These are phyloP conservation scores for Hemileia vastatrix DNA, from an alignment of 1,284 basidiomycete species.

Conservation along the genomic window DNA sequence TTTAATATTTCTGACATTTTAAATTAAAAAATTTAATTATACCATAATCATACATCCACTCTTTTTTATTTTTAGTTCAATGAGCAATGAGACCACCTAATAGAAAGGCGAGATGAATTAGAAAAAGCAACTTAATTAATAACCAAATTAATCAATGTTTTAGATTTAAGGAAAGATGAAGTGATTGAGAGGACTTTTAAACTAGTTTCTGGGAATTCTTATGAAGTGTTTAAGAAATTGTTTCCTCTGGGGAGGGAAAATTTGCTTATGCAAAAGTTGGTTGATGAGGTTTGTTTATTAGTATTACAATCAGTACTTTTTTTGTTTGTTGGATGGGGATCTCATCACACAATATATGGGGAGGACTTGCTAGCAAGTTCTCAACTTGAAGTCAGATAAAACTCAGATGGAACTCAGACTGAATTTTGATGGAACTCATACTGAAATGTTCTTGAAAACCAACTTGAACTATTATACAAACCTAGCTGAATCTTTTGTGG, in stretches of 20 bases:
- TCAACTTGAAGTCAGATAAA: too few relatives aligned
- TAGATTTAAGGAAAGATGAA: conserved; percentile 96
- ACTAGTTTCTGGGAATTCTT: conserved; percentile 92
- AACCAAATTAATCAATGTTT: conserved; percentile 82
- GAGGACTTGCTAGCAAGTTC: too few relatives aligned
- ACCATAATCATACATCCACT: background rate
- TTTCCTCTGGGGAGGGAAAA: conserved; percentile 85
- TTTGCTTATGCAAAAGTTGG: conserved; percentile 79
- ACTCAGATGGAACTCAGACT: too few relatives aligned
- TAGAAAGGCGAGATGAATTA: conserved; percentile 75
- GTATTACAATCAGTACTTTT: background rate
- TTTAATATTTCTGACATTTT: too few relatives aligned
- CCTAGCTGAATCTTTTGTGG: too few relatives aligned
- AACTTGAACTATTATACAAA: too few relatives aligned
- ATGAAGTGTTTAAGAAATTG: conserved; percentile 93
- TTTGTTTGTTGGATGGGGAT: background rate
- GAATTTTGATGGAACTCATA: too few relatives aligned
- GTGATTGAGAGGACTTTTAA: conserved; percentile 97
- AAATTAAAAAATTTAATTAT: conserved; percentile 44
- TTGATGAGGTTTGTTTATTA: conserved; percentile 54
- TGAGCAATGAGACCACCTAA: conserved; percentile 84
- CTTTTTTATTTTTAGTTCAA: conserved; percentile 54
- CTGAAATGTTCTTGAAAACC: too few relatives aligned
- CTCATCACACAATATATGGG: too few relatives aligned
- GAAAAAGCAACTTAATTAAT: conserved; percentile 82